Conservation (phyloP, 2,329 filamentous ascomycete genomes). For the Thielaviopsis euricoi region DNA sequence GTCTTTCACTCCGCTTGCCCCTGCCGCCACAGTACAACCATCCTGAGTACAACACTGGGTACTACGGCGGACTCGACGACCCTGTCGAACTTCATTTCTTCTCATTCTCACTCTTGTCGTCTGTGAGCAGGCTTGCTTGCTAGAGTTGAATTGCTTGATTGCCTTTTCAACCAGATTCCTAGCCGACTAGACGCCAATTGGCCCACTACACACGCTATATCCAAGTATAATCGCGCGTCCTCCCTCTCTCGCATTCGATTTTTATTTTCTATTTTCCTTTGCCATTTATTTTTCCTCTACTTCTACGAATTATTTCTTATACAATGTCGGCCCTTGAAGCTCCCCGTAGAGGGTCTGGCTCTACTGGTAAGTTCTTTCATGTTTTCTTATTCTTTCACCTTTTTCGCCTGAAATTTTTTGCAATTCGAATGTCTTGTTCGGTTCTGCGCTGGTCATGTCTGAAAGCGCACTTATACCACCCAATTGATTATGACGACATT, state of each 20-base stretch:
- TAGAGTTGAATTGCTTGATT: not conserved
- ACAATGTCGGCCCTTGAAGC: slow-evolving; percentile 4
- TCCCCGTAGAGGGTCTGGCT: not conserved
- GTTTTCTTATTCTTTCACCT: not conserved
- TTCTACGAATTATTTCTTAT: not conserved
- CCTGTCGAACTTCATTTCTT: slow-evolving; percentile 1
- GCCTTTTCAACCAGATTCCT: not conserved
- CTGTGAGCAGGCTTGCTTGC: not conserved
- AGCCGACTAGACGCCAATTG: not conserved
- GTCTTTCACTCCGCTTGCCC: not conserved
- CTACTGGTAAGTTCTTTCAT: slow-evolving; percentile 2
- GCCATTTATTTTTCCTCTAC: not conserved
- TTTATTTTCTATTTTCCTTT: not conserved
- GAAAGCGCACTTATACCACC: not conserved
- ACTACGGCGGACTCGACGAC: not conserved
- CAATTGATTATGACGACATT: slow-evolving; percentile 1
- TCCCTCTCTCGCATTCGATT: not conserved
- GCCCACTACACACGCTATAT: not conserved
- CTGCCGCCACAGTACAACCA: not conserved
- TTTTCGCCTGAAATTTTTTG: not conserved
- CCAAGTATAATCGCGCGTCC: not conserved
- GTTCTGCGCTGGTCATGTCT: not conserved
- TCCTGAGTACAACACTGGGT: not conserved
- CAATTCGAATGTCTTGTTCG: not conserved
- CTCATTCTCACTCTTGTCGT: not conserved